Evolutionary conservation across 371 early-diverging fungal genomes (phyloP), one percentile per base, ranked within the genome.

Genomic region (Apophysomyces ossiformis): DNA sequence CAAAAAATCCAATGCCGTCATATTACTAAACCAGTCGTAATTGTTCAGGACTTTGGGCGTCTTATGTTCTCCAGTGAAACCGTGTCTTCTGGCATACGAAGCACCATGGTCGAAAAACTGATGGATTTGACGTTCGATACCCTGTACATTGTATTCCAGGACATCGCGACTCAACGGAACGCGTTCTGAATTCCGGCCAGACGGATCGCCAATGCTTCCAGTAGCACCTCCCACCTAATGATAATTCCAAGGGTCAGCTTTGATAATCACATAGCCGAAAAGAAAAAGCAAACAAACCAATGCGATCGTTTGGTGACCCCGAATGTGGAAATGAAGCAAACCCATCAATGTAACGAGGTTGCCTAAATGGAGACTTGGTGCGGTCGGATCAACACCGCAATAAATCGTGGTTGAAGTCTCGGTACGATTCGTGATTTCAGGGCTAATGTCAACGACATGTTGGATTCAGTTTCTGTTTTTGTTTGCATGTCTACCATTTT

Each of bases 321-420:
- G 81, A 50, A 90, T 78, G 54, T 92, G 89, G 66, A 96, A 95
- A 76, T 94, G 95, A 13, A 96, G 77, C 60, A 95, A 73, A 1
- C 91, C 90, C 75, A 94, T 89, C n/a, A 97, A 74, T 5, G 91
- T 85, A 1, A 96, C 84, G 45, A 97, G 82, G 74, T 97, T 97
- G 26, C 98, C 97, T 15, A 95, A 78, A 70, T 97, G 98, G 37
- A 96, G 82, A 67, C 92, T 92, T 36, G 75, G 71, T n/a, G 98
- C 98, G 0, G 96, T 97, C 7, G 98, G 98, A 75, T 97, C 97
- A n/a, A 97, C 91, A 38, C 98, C 98, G 70, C 90, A 90, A 73
- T 97, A 97, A 35, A 95, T 83, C 0, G 87, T 72, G 1, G 87
- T 85, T 7, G 85, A 79, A 16, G 72, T 66, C 6, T 85, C 70